These are phyloP conservation scores for Candida nanaspora DNA, from an alignment of 805 yeast species.

Conservation along the genomic window DNA sequence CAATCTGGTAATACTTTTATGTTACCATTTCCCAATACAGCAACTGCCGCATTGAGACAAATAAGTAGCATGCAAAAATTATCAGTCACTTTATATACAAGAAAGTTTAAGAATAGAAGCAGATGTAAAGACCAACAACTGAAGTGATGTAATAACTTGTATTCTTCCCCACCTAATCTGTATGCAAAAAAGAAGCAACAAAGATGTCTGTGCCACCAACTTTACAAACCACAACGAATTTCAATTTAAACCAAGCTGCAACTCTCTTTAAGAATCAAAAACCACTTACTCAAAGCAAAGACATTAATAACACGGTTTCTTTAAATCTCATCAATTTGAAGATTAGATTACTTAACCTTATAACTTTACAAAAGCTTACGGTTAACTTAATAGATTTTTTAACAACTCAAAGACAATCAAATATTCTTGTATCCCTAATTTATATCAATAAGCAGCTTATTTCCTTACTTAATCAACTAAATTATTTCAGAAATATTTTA, in stretches of 20 bases:
- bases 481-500: background rate
- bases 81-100: too few relatives aligned
- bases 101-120: too few relatives aligned
- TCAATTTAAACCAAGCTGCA: background rate
- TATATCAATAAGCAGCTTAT: background rate
- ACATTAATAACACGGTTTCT: background rate
- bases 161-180: too few relatives aligned
- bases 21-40: too few relatives aligned
- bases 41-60: too few relatives aligned
- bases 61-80: too few relatives aligned
- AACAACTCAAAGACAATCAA: constrained; percentile 1
- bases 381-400: background rate
- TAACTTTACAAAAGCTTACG: background rate
- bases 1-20: too few relatives aligned
- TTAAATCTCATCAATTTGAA: background rate
- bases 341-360: background rate
- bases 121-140: too few relatives aligned
- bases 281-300: background rate
- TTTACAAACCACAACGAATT: background rate
- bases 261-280: background rate
- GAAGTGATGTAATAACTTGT: too few relatives aligned
- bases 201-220: constrained; percentile 1
- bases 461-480: background rate
- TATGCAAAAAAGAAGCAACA: too few relatives aligned
- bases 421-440: background rate